A percentile compares a stretch with the other conserved stretches of the same genome.
Conservation (phyloP, 2,329 filamentous ascomycete species). For the Didymosphaeria variabile region DNA sequence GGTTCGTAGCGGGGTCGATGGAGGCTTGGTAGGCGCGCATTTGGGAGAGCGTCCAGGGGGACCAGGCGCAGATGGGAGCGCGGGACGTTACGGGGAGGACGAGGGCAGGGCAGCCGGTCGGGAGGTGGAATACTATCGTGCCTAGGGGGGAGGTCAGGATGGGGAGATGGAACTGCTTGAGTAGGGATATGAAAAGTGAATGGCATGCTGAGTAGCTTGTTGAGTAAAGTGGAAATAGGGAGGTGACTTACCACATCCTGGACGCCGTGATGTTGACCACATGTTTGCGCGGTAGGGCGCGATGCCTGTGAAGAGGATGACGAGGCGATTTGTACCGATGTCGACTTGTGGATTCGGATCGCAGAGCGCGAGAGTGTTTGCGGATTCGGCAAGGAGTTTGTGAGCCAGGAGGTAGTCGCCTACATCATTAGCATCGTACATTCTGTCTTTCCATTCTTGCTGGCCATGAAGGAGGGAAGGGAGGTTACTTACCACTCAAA, state of each 20-base stretch:
- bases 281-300: constrained; percentile 47
- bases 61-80: constrained; percentile 45
- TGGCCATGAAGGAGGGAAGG: background rate
- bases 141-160: constrained; percentile 8
- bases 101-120: constrained; percentile 49
- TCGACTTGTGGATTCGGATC: constrained; percentile 38
- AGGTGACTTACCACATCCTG: constrained; percentile 37
- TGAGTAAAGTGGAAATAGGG: background rate
- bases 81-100: constrained; percentile 43
- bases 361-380: constrained; percentile 44
- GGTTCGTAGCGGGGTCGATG: constrained; percentile 17
- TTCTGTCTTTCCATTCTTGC: background rate
- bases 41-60: constrained; percentile 45
- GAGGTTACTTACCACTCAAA: constrained; percentile 36
- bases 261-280: constrained; percentile 50
- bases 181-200: background rate
- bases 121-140: constrained; percentile 48
- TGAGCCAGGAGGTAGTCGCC: constrained; percentile 50
- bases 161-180: background rate
- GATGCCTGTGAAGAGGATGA: constrained; percentile 51
- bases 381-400: constrained; percentile 45
- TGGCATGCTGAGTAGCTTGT: background rate
- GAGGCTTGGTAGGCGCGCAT: constrained; percentile 31
- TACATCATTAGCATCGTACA: constrained; percentile 7
- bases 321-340: constrained; percentile 45